Base-by-base conservation (phyloP, 1,284 basidiomycete species). In the Sporisorium graminicola region DNA sequence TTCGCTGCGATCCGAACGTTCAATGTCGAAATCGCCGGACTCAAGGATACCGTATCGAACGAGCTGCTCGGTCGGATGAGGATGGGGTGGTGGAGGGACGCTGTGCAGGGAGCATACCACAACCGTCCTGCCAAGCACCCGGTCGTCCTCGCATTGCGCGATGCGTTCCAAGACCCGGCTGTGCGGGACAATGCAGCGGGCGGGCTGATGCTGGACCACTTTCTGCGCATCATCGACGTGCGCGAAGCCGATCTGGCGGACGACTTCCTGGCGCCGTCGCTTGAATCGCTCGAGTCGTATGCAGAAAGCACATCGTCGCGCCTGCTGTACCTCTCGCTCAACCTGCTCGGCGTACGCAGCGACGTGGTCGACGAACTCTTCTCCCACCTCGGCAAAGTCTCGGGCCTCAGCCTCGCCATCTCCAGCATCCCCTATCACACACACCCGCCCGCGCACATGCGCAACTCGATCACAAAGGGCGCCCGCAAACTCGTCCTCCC, bases 401-500 rank as follows among this genome's bases (percentile, higher is more conserved):
- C 75, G 10, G 84, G 84, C 6, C 66, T 85, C 16, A 50, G 67
- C 29, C 68, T 72, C 5, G 64, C 81, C 12, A 74, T 84, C 33
- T 69, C 74, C 13, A 66, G 75, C 37, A 56, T 85, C 16, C 82
- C 83, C 0, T 81, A 77, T 58, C 80, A 84, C 53, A 78, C 80
- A 12, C 77, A 79, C 47, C 81, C 82, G 5, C 76, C 81, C 8
- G 74, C 81, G 5, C 68, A 73, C 42, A 69, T 77, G 44, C 62
- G 74, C 26, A 65, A 77, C 18, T 78, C 79, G 18, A 74, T 80
- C 52, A 81, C 79, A 8, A 75, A 72, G 43, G 75, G 72, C 1
- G 67, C 91, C 58, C 90, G 92, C 35, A 88, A 90, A 71, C 90
- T 94, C 86, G 90, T 93, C 29, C 90, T 98, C 43, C 95, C 95